A percentile compares a stretch with the other conserved stretches of the same genome.
phyloP scores from a whole-genome alignment of 1,284 basidiomycete genomes.

The Boletellus deceptivus region DNA sequence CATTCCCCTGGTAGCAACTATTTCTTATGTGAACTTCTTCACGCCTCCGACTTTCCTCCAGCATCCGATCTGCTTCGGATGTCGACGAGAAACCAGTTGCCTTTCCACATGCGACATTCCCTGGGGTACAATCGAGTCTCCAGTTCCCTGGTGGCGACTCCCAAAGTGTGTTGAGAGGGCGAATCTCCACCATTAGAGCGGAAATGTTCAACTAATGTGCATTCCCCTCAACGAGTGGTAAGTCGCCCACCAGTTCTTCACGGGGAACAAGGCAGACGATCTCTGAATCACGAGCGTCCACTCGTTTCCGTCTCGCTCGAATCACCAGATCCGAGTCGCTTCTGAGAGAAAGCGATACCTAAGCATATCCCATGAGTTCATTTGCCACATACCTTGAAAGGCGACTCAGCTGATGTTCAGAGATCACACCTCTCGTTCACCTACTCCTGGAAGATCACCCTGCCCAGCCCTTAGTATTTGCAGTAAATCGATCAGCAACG shows the following conservation, averaged over 20 bases:
- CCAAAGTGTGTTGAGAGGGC: conserved; percentile 30
- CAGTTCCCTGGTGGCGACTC: conserved; percentile 16
- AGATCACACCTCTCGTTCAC: background rate
- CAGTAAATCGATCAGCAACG: background rate
- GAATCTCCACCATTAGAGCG: conserved; percentile 35
- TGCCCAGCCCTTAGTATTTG: background rate
- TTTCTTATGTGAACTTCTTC: no score
- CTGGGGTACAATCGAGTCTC: conserved; percentile 6
- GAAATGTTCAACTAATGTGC: conserved; percentile 39
- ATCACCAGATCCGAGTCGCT: background rate
- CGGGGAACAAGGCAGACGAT: background rate
- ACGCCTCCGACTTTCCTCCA: no score
- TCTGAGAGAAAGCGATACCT: background rate
- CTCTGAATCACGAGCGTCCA: background rate
- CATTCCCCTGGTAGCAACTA: no score
- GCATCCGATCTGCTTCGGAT: no score
- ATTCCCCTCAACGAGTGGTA: conserved; percentile 37
- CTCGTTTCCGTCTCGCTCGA: background rate
- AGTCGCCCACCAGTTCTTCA: conserved; percentile 31
- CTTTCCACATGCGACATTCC: conserved; percentile 13
- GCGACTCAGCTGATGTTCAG: background rate
- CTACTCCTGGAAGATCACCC: background rate
- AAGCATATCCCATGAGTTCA: background rate
- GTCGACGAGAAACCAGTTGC: conserved; percentile 12
- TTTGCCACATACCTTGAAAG: no score